These are phyloP conservation scores for Parasitella parasitica DNA, from an alignment of 371 early-diverging fungal species.

Conservation along the genomic window DNA sequence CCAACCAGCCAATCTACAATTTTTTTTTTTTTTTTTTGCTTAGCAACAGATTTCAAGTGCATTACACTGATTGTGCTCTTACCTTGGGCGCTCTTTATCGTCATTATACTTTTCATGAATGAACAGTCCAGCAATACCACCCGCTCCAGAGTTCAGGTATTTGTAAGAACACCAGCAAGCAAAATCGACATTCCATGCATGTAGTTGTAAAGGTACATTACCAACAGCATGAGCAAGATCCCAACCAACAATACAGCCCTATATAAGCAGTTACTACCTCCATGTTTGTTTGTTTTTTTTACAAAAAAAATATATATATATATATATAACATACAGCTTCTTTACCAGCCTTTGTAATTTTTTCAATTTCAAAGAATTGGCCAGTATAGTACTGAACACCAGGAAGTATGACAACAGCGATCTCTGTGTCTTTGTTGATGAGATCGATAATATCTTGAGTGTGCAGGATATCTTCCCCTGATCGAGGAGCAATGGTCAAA, in stretches of 20 bases:
- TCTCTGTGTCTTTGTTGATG: constrained; percentile 72
- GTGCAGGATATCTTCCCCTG: constrained; percentile 70
- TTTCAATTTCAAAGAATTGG: constrained; percentile 87
- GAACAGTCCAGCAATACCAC: constrained; percentile 90
- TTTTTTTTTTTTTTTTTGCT: no score
- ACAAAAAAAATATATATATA: no score
- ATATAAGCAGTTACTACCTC: background rate
- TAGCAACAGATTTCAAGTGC: no score
- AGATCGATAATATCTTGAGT: constrained; percentile 80
- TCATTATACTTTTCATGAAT: constrained; percentile 77
- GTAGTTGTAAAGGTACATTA: constrained; percentile 84
- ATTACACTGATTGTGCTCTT: constrained; percentile 1
- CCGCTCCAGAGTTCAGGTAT: constrained; percentile 94
- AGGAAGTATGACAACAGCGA: constrained; percentile 87
- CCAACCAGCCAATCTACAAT: constrained; percentile 91
- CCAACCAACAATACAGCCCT: constrained; percentile 92
- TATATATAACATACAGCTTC: constrained; percentile 54
- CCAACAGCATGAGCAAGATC: constrained; percentile 97
- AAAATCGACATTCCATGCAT: constrained; percentile 97
- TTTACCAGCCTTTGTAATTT: constrained; percentile 83
- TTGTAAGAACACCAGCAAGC: constrained; percentile 99
- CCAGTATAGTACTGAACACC: constrained; percentile 98
- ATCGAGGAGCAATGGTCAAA: constrained; percentile 72
- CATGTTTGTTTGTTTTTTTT: no score
- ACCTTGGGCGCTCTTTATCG: constrained; percentile 52